phyloP scores from a whole-genome alignment of 768 basidiomycete species.

The Psilocybe sp. region DNA sequence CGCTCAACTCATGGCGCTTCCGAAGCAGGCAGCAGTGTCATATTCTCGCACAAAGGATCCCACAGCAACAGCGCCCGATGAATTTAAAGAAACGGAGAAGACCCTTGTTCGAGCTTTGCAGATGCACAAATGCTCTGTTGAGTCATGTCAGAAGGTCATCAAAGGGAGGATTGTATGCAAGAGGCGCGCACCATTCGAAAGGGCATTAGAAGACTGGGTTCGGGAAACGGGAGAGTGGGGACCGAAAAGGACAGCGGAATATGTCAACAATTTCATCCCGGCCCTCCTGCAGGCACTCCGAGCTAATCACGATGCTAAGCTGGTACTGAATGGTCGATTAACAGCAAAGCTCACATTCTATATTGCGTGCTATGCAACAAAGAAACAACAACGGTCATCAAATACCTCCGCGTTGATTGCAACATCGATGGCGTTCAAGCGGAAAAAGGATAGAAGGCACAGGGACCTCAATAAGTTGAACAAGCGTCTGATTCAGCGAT shows the following conservation, averaged over 20 bases:
- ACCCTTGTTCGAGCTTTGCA: constrained; percentile 25
- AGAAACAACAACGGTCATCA: constrained; percentile 31
- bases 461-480: constrained; percentile 18
- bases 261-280: constrained; percentile 28
- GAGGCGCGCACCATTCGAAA: constrained; percentile 25
- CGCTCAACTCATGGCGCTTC: constrained; percentile 11
- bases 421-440: constrained; percentile 23
- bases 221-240: constrained; percentile 26
- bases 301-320: constrained; percentile 38
- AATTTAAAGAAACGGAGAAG: constrained; percentile 11
- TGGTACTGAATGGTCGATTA: constrained; percentile 29
- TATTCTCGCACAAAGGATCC: constrained; percentile 37
- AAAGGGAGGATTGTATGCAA: constrained; percentile 28
- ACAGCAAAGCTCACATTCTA: constrained; percentile 36
- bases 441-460: constrained; percentile 3
- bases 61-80: background rate
- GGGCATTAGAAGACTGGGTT: constrained; percentile 20
- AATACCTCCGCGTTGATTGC: constrained; percentile 39
- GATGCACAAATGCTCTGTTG: constrained; percentile 27
- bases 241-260: constrained; percentile 14
- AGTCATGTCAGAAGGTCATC: constrained; percentile 17
- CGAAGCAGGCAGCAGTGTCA: constrained; percentile 17
- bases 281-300: constrained; percentile 14
- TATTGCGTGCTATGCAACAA: constrained; percentile 34
- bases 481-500: constrained; percentile 27